These are phyloP conservation scores for Medicago lupulina DNA, from an alignment of 306 rosid genomes.

Conservation along the genomic window DNA sequence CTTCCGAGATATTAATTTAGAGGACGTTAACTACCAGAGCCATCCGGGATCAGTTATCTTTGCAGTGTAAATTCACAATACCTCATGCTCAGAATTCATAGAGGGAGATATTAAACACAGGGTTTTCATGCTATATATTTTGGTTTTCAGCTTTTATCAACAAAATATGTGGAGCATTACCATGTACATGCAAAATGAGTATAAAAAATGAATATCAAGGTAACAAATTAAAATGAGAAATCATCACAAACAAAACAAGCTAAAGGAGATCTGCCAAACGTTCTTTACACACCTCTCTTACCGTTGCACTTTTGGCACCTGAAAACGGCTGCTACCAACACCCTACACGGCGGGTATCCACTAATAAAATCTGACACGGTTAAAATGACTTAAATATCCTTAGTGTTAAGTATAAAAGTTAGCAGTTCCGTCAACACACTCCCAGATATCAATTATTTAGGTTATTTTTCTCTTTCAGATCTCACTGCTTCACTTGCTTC, in stretches of 20 bases:
- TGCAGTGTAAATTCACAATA: not conserved
- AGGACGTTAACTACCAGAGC: not conserved
- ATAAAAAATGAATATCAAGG: slow-evolving; percentile 2
- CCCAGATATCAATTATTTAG: no score
- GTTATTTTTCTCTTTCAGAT: no score
- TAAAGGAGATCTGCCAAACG: no score
- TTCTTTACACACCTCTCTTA: slow-evolving; percentile 52
- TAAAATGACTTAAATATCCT: no score
- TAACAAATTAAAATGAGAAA: not conserved
- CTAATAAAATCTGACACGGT: no score
- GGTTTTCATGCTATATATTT: not conserved
- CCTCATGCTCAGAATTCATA: not conserved
- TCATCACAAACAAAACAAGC: slow-evolving; percentile 11
- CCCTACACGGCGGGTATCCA: no score
- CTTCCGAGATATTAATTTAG: not conserved
- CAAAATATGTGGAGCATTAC: slow-evolving; percentile 6
- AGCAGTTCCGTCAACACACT: no score
- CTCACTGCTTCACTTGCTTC: no score
- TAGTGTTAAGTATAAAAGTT: no score
- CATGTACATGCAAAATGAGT: not conserved
- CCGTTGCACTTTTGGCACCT: no score
- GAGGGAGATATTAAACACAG: not conserved
- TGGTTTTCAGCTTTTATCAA: slow-evolving; percentile 1
- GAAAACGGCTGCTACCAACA: no score
- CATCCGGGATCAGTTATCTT: not conserved